phyloP scores from a whole-genome alignment of 371 early-diverging fungal genomes.

The Umbelopsis sp. region DNA sequence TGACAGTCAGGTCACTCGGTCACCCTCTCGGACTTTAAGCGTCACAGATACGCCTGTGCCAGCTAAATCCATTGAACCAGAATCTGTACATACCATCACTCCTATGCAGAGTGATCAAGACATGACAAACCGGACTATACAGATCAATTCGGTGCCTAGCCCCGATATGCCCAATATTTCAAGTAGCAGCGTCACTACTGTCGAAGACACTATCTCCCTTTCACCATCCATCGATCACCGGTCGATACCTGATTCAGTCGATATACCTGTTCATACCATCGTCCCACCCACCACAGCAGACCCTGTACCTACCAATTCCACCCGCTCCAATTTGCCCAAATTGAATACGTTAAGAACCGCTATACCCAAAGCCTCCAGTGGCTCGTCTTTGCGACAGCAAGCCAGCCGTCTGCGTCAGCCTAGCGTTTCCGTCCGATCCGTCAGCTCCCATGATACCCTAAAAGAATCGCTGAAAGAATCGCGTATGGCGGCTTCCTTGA shows the following conservation, averaged over 20 bases:
- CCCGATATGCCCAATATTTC: neutral
- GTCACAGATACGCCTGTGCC: neutral
- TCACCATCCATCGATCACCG: neutral
- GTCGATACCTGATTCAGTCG: neutral
- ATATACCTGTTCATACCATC: neutral
- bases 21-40: neutral
- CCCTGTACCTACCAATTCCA: neutral
- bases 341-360: neutral
- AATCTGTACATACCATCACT: neutral
- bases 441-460: conserved; percentile 8
- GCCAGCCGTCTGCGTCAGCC: conserved; percentile 2
- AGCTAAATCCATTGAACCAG: neutral
- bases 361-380: neutral
- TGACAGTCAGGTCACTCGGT: neutral
- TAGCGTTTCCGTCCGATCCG: neutral
- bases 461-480: neutral
- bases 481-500: neutral
- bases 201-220: neutral
- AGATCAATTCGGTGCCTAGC: neutral
- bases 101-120: neutral
- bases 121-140: neutral
- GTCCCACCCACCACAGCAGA: neutral
- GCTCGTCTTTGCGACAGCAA: neutral
- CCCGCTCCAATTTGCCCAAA: conserved; percentile 4
- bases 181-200: neutral